Conservation (phyloP, 768 basidiomycete genomes). For the Tricholoma hemisulphureum region DNA sequence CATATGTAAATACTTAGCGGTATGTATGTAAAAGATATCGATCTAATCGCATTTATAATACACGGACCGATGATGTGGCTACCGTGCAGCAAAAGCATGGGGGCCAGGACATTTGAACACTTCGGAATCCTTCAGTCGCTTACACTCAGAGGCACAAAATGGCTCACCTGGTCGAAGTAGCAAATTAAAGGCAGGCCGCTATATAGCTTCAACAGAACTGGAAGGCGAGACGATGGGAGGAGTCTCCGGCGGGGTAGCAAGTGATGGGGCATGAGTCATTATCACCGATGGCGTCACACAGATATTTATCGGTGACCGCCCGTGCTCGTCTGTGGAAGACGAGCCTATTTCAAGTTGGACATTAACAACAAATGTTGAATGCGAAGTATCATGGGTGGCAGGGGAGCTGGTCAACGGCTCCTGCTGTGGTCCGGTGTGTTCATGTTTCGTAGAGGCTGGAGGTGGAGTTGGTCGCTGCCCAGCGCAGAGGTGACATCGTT, state of each 20-base stretch:
- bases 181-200: too few species aligned
- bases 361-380: neutral
- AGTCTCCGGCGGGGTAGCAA: neutral
- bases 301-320: neutral
- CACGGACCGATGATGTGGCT: too few species aligned
- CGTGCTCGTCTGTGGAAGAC: neutral
- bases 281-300: neutral
- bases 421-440: neutral
- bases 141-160: too few species aligned
- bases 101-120: too few species aligned
- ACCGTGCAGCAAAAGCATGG: too few species aligned
- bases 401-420: neutral
- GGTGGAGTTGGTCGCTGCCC: too few species aligned
- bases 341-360: neutral
- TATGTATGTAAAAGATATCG: too few species aligned
- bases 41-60: too few species aligned
- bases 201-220: too few species aligned
- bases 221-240: neutral
- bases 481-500: neutral
- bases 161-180: too few species aligned
- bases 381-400: neutral
- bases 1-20: too few species aligned
- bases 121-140: too few species aligned
- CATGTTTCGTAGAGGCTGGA: neutral
- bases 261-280: neutral